These are phyloP conservation scores for Boletus speciosus DNA, from an alignment of 768 basidiomycete species.

Conservation along the genomic window DNA sequence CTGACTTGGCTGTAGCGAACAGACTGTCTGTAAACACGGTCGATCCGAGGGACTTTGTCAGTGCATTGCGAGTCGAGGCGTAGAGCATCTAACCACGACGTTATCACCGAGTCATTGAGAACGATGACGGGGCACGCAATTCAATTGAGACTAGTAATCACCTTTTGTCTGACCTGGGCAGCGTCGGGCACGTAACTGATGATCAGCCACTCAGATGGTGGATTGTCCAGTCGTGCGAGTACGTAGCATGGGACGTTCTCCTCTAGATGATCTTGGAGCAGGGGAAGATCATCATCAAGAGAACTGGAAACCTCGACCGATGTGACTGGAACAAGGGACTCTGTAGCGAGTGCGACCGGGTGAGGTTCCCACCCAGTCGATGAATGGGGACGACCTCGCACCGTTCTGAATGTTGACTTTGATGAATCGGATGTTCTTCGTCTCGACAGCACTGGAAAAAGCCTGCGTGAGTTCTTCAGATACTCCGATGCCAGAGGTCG, in stretches of 20 bases:
- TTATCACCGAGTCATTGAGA: not conserved
- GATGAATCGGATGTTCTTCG: constrained; percentile 60
- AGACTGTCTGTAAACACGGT: constrained; percentile 66
- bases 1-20: constrained; percentile 73
- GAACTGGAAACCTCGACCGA: constrained; percentile 48
- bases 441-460: constrained; percentile 58
- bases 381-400: constrained; percentile 33
- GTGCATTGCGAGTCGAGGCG: constrained; percentile 68
- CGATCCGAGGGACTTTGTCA: constrained; percentile 74
- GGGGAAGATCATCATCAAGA: constrained; percentile 58
- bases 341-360: constrained; percentile 36
- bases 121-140: not conserved
- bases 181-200: constrained; percentile 81
- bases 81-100: constrained; percentile 69
- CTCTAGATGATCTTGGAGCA: constrained; percentile 55
- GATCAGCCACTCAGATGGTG: constrained; percentile 64
- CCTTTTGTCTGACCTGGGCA: constrained; percentile 82
- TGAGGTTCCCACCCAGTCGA: constrained; percentile 22
- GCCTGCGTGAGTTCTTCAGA: constrained; percentile 52
- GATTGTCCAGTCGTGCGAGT: constrained; percentile 59
- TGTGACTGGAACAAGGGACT: constrained; percentile 61
- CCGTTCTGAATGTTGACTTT: constrained; percentile 76
- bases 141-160: constrained; percentile 22
- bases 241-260: constrained; percentile 72
- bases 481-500: constrained; percentile 67